Evolutionary conservation across 148 eudicot species (phyloP), one percentile per base, ranked within the genome.

Genomic region (Oxyria digyna): DNA sequence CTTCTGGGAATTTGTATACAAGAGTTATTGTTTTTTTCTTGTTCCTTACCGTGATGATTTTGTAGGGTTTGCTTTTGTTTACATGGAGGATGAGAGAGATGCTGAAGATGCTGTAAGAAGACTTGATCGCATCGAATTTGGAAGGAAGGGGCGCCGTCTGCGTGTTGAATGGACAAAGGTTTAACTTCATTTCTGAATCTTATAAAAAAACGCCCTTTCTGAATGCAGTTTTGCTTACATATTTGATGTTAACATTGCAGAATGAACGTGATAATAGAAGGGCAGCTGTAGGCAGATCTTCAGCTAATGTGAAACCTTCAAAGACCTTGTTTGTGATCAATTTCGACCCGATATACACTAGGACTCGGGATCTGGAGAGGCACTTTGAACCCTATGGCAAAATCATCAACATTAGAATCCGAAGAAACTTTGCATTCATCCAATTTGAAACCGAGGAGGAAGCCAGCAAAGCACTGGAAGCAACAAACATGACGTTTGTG

Each of bases 101-200:
- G 85, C 83, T 38, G 87, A 77, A 32, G 79, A 81, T 79, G 87
- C 87, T 17, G 77, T 84, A 17, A 31, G 88, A 73, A 78, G 77
- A 71, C 89, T 89, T 75, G 92, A 89, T 70, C 80, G 82, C 48
- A 75, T 68, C 21, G 91, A 88, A 70, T 88, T 88, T 82, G 96
- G 96, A 66, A 81, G 89, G 73, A 88, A 86, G 75, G 91, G 96
- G 29, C 88, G 85, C 41, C 82, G 91, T 24, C 84, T 88, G 69
- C 87, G 91, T 71, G 81, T 88, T n/a, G 96, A 88, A 77, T 86
- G 96, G 96, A 88, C 91, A 14, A 88, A 88, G 91, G 96, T 88
- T 74, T 46, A n/a, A 20, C 6, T 4, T 32, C 42, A 35, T 31
- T 27, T 32, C 31, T 1, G 40, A 29, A 27, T 62, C 42, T 32